These are phyloP conservation scores for Cairneyella variabilis DNA, from an alignment of 495 filamentous ascomycete genomes.

Conservation along the genomic window DNA sequence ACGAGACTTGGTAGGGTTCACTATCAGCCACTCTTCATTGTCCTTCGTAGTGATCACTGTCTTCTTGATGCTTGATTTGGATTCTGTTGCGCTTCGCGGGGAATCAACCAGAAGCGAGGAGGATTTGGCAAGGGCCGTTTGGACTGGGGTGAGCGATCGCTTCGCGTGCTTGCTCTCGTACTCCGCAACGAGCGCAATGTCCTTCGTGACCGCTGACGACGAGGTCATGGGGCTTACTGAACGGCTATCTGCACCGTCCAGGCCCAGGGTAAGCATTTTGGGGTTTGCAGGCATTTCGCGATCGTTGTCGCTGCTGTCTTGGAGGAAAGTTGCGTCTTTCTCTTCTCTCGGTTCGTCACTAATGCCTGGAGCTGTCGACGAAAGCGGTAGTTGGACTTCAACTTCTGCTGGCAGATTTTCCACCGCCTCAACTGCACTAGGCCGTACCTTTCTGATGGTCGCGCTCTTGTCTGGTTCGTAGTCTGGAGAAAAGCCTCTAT, in stretches of 20 bases:
- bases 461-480: conserved; percentile 58
- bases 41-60: conserved; percentile 1
- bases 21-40: conserved; percentile 22
- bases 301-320: conserved; percentile 50
- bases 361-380: background rate
- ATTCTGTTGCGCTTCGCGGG: conserved; percentile 2
- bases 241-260: background rate
- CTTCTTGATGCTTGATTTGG: conserved; percentile 10
- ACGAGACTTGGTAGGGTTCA: conserved; percentile 13
- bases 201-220: conserved; percentile 15
- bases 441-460: conserved; percentile 52
- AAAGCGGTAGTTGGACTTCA: background rate
- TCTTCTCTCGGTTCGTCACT: conserved; percentile 9
- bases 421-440: conserved; percentile 24
- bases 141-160: conserved; percentile 14
- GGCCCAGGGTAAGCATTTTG: too few species aligned
- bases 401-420: background rate
- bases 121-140: conserved; percentile 2
- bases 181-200: conserved; percentile 20
- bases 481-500: conserved; percentile 59
- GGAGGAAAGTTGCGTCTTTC: conserved; percentile 46
- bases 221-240: background rate
- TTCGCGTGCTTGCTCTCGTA: conserved; percentile 17
- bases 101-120: background rate
- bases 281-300: conserved; percentile 12